Conservation (phyloP, 768 basidiomycete genomes). For the Albatrellus ellisii region DNA sequence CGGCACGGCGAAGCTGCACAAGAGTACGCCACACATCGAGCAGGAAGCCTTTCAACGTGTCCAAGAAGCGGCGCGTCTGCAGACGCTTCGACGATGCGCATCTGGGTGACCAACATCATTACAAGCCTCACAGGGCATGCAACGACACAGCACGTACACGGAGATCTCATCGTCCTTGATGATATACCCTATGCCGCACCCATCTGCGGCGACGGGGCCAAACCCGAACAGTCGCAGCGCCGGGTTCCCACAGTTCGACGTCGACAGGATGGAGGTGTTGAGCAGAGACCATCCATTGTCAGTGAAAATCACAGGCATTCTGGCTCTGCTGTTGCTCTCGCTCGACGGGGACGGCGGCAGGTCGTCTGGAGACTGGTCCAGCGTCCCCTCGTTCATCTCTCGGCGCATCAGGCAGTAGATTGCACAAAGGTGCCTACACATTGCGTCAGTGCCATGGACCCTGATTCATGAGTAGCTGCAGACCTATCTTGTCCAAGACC, state of each 20-base stretch:
- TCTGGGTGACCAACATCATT: slow-evolving; percentile 21
- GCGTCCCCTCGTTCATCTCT: slow-evolving; percentile 33
- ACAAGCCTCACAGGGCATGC: not conserved
- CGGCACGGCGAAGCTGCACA: slow-evolving; percentile 65
- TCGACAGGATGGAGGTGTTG: slow-evolving; percentile 83
- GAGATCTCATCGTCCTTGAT: slow-evolving; percentile 93
- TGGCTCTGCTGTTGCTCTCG: slow-evolving; percentile 18
- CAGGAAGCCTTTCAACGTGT: slow-evolving; percentile 75
- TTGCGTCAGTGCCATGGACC: too few species aligned
- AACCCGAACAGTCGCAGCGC: slow-evolving; percentile 88
- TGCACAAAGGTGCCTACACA: slow-evolving; percentile 93
- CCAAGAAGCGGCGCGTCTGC: slow-evolving; percentile 82
- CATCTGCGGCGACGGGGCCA: slow-evolving; percentile 88
- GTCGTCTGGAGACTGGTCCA: slow-evolving; percentile 13
- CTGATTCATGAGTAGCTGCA: too few species aligned
- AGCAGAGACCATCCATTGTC: slow-evolving; percentile 78
- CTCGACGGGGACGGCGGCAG: slow-evolving; percentile 15
- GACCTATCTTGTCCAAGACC: slow-evolving; percentile 91
- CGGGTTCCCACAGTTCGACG: slow-evolving; percentile 95
- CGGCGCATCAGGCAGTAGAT: slow-evolving; percentile 87
- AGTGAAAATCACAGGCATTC: slow-evolving; percentile 69
- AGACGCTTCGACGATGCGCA: slow-evolving; percentile 92
- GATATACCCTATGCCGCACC: slow-evolving; percentile 96
- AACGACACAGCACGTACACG: slow-evolving; percentile 39
- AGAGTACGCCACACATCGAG: slow-evolving; percentile 72